Base-by-base conservation (phyloP, 805 yeast species). In the Hyphopichia homilentoma region DNA sequence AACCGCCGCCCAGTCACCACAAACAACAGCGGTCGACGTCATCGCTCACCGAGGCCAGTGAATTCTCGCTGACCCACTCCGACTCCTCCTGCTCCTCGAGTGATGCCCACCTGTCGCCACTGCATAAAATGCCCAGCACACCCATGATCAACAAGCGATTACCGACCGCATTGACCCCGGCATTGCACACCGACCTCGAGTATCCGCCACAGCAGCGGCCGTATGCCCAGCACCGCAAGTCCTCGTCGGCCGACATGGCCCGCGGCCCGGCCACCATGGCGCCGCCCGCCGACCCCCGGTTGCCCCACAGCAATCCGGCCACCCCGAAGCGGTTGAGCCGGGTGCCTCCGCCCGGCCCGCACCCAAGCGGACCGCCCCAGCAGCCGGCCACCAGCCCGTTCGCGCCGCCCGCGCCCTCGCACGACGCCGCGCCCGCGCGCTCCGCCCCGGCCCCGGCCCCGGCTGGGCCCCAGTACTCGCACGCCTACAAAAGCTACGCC, bases 31-130 rank as follows among this genome's bases (percentile, higher is more conserved):
- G 20, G 20, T 4, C 22, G 6, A 3, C 22, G 6, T 18, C 30
- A 3, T 29, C 24, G 22, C 54, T 59, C 9, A 38, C 44, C 25
- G 43, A 44, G 16, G 55, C 58, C 21, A 57, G 64, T 40, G 68
- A 62, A 18, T 55, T 61, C 27, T 63, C 50, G 60, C 35, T 54
- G 38, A 50, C 52, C 12, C 47, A 47, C 11, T 57, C 64, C 14
- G 53, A 50, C 25, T 52, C 59, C 24, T 59, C 63, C 13, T 45
- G 47, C 30, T 52, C 65, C 4, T 56, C 64, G 15, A 30, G 39
- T 27, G 59, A 54, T 16, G 34, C 48, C 23, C 49, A 40, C 23
- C 7, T 11, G 9, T 20, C 22, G 7, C 22, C 22, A 20, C 11
- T 11, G 7, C n/a, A n/a, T n/a, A 20, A 20, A 20, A 20, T 11